phyloP scores from a whole-genome alignment of 768 basidiomycete species.

The Grammothele lineata region DNA sequence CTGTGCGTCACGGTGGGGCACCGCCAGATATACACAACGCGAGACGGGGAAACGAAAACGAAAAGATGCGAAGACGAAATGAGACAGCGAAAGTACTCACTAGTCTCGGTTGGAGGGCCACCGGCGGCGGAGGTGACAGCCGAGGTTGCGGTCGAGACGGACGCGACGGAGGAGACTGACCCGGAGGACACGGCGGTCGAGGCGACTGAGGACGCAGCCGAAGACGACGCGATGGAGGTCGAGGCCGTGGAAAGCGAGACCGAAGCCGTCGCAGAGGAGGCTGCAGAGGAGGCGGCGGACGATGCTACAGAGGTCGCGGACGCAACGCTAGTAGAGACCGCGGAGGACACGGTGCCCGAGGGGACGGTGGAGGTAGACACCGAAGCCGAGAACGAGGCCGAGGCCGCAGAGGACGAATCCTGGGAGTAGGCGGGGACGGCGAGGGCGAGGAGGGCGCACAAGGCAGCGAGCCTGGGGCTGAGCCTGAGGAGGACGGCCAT shows the following conservation, averaged over 20 bases:
- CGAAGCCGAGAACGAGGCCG: slow-evolving; percentile 4
- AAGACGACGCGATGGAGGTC: slow-evolving; percentile 6
- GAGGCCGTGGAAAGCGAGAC: slow-evolving; percentile 1
- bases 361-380: not conserved
- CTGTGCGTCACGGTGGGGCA: too few species aligned
- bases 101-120: slow-evolving; percentile 22
- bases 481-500: slow-evolving; percentile 14
- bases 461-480: slow-evolving; percentile 9
- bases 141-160: slow-evolving; percentile 4
- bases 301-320: slow-evolving; percentile 5
- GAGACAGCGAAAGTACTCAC: slow-evolving; percentile 18
- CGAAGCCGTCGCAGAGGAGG: slow-evolving; percentile 3
- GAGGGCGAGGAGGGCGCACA: slow-evolving; percentile 18
- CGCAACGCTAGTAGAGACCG: not conserved
- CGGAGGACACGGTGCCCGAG: slow-evolving; percentile 2
- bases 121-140: not conserved
- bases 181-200: slow-evolving; percentile 5
- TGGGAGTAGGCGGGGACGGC: slow-evolving; percentile 3
- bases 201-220: not conserved
- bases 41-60: too few species aligned
- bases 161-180: not conserved
- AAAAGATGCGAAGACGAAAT: too few species aligned
- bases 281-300: slow-evolving; percentile 6
- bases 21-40: too few species aligned
- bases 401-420: not conserved